Evolutionary conservation across 495 filamentous ascomycete genomes (phyloP), one percentile per base, ranked within the genome.

Genomic region (Aspergillus campestris): DNA sequence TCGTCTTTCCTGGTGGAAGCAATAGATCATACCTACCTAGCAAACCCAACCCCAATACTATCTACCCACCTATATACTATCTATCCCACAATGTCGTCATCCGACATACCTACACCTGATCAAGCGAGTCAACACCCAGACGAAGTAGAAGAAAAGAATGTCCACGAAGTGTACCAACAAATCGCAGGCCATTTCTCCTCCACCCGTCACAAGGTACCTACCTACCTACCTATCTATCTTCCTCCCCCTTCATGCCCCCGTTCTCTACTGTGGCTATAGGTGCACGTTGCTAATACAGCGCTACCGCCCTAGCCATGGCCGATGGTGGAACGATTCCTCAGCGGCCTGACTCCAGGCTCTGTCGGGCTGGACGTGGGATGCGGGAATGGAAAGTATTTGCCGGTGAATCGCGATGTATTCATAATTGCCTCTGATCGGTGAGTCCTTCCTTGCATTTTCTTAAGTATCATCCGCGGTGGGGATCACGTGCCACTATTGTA

Each of bases 161-260:
- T 98, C 44, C 92, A 98, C 65, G 70, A 78, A 50, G 86, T 98
- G 45, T 98, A 98, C 68, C 86, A 95, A 60, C 78, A 90, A 50
- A 98, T 98, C 57, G 92, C 92, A 10, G 72, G 80, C 10, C 92
- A 97, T 68, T 98, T 98, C 68, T 95, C 91, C 10, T 80, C 87
- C 8, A 98, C 92, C 14, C 80, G 92, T 40, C 90, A 95, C 75
- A 96, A 96, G 74, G 82, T 84, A 55, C 52, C 56, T 59, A 37
- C 33, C 29, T 18, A 31, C 31, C 30, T 14, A 18, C 27, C 14
- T 34, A 12, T 10, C 28, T n/a, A 13, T 5, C 14, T 34, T 45
- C 10, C 13, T 2, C 27, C 6, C 33, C 5, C 33, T 8, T 45
- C 32, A 30, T 11, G 30, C 18, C 33, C 13, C 8, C 40, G 6